These are phyloP conservation scores for Beta macrorhiza DNA, from an alignment of 179 eudicot species.

Conservation along the genomic window DNA sequence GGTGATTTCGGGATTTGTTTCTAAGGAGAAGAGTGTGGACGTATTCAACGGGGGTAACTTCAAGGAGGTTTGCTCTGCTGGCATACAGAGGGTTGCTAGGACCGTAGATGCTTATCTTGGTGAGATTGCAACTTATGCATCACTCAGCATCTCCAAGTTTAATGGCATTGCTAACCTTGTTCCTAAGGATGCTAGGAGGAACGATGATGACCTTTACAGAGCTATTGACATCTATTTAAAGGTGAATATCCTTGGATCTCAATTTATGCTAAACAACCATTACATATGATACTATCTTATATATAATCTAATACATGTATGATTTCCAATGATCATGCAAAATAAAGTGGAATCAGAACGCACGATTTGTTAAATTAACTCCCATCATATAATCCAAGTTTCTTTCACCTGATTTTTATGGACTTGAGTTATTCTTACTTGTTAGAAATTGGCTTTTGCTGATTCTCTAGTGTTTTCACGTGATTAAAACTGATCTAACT, in stretches of 20 bases:
- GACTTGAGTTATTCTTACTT: too few species aligned
- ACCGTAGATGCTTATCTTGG: conserved; percentile 79
- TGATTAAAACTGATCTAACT: too few species aligned
- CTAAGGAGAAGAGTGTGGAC: conserved; percentile 78
- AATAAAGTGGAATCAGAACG: too few species aligned
- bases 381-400: background rate
- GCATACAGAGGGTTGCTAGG: conserved; percentile 71
- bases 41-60: conserved; percentile 79
- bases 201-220: conserved; percentile 73
- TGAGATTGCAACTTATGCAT: conserved; percentile 66
- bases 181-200: conserved; percentile 40
- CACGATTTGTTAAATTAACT: too few species aligned
- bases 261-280: background rate
- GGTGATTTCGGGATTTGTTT: conserved; percentile 67
- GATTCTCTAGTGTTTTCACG: too few species aligned
- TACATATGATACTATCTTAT: background rate
- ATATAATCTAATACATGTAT: background rate
- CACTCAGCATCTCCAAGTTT: conserved; percentile 74
- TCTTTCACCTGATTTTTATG: background rate
- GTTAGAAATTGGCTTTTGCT: too few species aligned
- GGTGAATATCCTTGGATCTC: conserved; percentile 35
- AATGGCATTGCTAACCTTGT: conserved; percentile 79
- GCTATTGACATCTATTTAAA: conserved; percentile 84
- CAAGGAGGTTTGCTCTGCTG: conserved; percentile 56
- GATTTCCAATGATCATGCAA: too few species aligned